Base-by-base conservation (phyloP, 164 flowering plant genomes). In the Aristolochia fimbriata region DNA sequence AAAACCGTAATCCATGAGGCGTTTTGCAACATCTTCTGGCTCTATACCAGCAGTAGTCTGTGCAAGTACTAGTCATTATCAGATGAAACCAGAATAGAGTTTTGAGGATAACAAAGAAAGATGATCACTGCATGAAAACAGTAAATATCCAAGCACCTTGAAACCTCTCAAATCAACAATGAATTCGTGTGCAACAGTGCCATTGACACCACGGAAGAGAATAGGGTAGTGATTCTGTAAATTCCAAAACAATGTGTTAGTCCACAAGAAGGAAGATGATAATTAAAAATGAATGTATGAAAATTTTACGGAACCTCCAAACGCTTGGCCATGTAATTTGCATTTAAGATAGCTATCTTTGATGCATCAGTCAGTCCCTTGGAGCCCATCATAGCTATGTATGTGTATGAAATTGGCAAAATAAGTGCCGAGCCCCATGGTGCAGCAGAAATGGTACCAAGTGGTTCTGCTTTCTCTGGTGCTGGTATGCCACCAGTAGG, bases 371-470 rank as follows among this genome's bases (percentile, higher is more conserved):
- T 93, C 57, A 93, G 86, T n/a, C 97, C 98, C 67, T 80, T 70
- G 22, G 98, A 93, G 3, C 97, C 98, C 98, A 93, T 93, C 99
- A 93, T 88, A 31, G 91, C 95, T 52, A 93, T 86, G 76, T 93
- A 93, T 57, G 95, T 80, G 62, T 93, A 93, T 13, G 99, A 93
- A 20, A 93, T 93, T 12, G 99, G 96, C 68, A 93, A 75, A 66
- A 93, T 91, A 62, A 93, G 91, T n/a, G 97, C 97, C 24, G 99
- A 93, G 13, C 99, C 99, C 99, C 99, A 93, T 16, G 99, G 97
- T 62, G 99, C 99, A 54, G 99, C 97, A 63, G 99, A 64, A 65
- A 93, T 88, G 63, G 95, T 75, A 58, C 97, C 97, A 33, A 93
- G 83, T 15, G 99, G 97, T 60, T 80, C 71, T 46, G 75, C 41